phyloP scores from a whole-genome alignment of 1,284 basidiomycete species.

The Schizopora paradoxa region DNA sequence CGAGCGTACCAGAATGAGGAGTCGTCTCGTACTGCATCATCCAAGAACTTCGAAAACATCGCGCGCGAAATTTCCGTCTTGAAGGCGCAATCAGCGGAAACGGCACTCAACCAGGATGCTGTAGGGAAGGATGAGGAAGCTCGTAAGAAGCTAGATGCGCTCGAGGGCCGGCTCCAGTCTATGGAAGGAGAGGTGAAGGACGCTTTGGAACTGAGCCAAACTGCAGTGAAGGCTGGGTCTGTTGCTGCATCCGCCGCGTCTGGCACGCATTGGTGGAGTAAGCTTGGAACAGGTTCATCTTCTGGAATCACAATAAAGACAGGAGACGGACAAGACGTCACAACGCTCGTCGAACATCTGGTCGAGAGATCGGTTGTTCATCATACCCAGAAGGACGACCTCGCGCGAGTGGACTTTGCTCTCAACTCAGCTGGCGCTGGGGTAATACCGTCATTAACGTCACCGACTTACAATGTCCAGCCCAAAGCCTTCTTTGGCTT shows the following conservation, averaged over 20 bases:
- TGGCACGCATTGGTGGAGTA: conserved; percentile 48
- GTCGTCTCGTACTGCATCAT: conserved; percentile 40
- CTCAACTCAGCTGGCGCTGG: conserved; percentile 78
- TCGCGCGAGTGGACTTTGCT: conserved; percentile 83
- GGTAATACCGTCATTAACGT: conserved; percentile 79
- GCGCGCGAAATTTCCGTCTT: conserved; percentile 51
- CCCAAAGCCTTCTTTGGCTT: conserved; percentile 47
- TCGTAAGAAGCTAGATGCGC: conserved; percentile 41
- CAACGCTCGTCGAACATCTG: conserved; percentile 61
- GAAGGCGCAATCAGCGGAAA: conserved; percentile 35
- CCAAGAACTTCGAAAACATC: conserved; percentile 42
- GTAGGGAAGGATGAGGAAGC: conserved; percentile 59
- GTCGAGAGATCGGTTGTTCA: conserved; percentile 68
- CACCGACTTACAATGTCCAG: conserved; percentile 64
- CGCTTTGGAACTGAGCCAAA: conserved; percentile 61
- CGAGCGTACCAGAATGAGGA: conserved; percentile 51
- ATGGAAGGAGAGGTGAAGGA: conserved; percentile 71
- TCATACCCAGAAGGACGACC: conserved; percentile 66
- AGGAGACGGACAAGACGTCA: conserved; percentile 71
- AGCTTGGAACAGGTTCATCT: conserved; percentile 33
- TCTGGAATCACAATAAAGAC: conserved; percentile 63
- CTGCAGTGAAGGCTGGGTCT: conserved; percentile 32
- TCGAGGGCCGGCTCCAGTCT: conserved; percentile 58
- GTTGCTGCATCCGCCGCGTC: conserved; percentile 27
- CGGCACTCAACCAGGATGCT: conserved; percentile 27